These are phyloP conservation scores for Chrysoporthe cubensis DNA, from an alignment of 2,329 filamentous ascomycete genomes.

Conservation along the genomic window DNA sequence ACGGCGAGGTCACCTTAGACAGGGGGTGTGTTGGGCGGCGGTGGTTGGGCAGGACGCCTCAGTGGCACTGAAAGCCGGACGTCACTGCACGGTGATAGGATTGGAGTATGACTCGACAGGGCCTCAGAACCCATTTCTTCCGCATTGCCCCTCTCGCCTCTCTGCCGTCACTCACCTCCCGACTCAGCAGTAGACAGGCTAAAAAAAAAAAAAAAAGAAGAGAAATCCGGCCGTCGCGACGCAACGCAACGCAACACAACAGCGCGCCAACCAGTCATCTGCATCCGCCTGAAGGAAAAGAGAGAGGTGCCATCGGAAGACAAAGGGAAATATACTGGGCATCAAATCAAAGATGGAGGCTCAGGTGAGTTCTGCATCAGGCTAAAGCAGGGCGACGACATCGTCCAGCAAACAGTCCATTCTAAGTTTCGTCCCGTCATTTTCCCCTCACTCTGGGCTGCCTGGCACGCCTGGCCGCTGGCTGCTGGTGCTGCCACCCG, in stretches of 20 bases:
- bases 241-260: slow-evolving; percentile 5
- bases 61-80: neutral
- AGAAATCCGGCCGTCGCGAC: neutral
- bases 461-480: neutral
- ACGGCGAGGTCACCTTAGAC: neutral
- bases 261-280: neutral
- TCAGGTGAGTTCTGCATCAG: slow-evolving; percentile 24
- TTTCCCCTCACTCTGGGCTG: neutral
- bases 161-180: neutral
- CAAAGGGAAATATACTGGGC: neutral
- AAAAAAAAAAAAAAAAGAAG: neutral
- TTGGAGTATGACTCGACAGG: slow-evolving; percentile 10
- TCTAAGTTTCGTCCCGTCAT: neutral
- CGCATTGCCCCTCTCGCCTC: neutral
- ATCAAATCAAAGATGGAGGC: slow-evolving; percentile 26
- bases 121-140: slow-evolving; percentile 2
- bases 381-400: slow-evolving; percentile 2
- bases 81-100: neutral
- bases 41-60: too few species aligned
- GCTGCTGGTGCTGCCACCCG: slow-evolving; percentile 2
- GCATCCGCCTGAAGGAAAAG: neutral
- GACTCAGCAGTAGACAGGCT: neutral
- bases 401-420: neutral
- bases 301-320: neutral
- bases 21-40: too few species aligned